These are phyloP conservation scores for Myxozyma neglecta DNA, from an alignment of 805 yeast genomes.

Conservation along the genomic window DNA sequence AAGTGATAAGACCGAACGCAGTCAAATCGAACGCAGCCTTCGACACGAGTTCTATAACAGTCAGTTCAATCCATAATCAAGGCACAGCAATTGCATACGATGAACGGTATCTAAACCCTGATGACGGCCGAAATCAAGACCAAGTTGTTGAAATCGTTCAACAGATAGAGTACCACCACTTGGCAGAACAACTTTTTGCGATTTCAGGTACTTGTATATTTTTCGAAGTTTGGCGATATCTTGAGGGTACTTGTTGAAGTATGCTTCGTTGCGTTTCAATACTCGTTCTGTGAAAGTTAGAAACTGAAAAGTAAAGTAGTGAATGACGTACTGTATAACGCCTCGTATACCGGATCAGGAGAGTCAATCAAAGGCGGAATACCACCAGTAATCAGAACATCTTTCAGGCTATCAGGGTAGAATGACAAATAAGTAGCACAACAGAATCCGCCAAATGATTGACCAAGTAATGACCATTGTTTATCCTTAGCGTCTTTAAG, in stretches of 20 bases:
- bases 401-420: slow-evolving; percentile 33
- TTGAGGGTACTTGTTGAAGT: slow-evolving; percentile 51
- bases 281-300: slow-evolving; percentile 36
- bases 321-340: slow-evolving; percentile 44
- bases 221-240: slow-evolving; percentile 45
- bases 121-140: slow-evolving; percentile 51
- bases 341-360: slow-evolving; percentile 52
- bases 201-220: slow-evolving; percentile 18
- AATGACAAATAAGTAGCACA: slow-evolving; percentile 51
- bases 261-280: slow-evolving; percentile 50
- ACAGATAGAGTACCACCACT: slow-evolving; percentile 52
- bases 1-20: slow-evolving; percentile 44
- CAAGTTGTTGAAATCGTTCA: slow-evolving; percentile 56
- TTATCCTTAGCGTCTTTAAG: slow-evolving; percentile 35
- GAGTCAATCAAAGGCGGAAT: slow-evolving; percentile 52
- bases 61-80: neutral
- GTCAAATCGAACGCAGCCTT: slow-evolving; percentile 46
- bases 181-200: slow-evolving; percentile 46
- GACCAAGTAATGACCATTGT: slow-evolving; percentile 57
- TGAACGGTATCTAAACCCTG: slow-evolving; percentile 55
- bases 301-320: neutral
- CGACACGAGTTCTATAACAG: slow-evolving; percentile 40
- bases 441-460: slow-evolving; percentile 56
- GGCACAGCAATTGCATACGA: slow-evolving; percentile 16
- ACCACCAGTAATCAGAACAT: slow-evolving; percentile 55